Base-by-base conservation (phyloP, 2,329 filamentous ascomycete species). In the Zymoseptoria crescenta region DNA sequence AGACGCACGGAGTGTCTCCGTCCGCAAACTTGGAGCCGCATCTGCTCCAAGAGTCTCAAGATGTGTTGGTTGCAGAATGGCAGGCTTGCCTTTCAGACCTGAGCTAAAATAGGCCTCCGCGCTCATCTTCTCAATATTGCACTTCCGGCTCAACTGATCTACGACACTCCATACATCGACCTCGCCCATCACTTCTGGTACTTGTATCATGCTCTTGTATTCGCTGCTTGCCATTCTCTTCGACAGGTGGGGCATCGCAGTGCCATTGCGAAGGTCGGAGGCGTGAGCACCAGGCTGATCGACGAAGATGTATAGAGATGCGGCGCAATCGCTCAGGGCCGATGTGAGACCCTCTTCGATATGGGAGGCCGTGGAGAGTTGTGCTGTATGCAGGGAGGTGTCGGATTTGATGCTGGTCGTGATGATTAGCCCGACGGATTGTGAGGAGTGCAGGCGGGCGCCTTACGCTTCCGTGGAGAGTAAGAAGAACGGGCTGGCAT, bases 381-480 rank as follows among this genome's bases (percentile, higher is more conserved):
- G 65, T 19, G 60, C 55, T 64, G 58, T 70, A 62, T 62, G 64
- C 48, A 65, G 55, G 4, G 48, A 21, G 16, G 55, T 50, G 49
- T 59, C 21, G 21, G 56, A 54, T 13, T 59, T 48, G 48, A 67
- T 59, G 52, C 64, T 66, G 54, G 57, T 54, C 54, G 59, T 53
- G 62, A 9, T 28, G 67, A 29, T 66, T 70, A 68, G 59, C 56
- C 6, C 27, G 48, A 27, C 27, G 29, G 27, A 52, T 28, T 66
- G 29, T 58, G 27, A 52, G 62, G 48, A 20, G 58, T 53, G 13
- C 51, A 52, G 8, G 45, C 59, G 35, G 35, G 49, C 13, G 48
- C 56, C 87, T 69, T 86, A 96, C 92, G 86, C 79, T 63, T 87
- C 83, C 52, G 87, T 93, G 30, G 93, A 96, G 74, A 95, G 87